phyloP scores from a whole-genome alignment of 1,284 basidiomycete species.

The Wolfiporia cocos region DNA sequence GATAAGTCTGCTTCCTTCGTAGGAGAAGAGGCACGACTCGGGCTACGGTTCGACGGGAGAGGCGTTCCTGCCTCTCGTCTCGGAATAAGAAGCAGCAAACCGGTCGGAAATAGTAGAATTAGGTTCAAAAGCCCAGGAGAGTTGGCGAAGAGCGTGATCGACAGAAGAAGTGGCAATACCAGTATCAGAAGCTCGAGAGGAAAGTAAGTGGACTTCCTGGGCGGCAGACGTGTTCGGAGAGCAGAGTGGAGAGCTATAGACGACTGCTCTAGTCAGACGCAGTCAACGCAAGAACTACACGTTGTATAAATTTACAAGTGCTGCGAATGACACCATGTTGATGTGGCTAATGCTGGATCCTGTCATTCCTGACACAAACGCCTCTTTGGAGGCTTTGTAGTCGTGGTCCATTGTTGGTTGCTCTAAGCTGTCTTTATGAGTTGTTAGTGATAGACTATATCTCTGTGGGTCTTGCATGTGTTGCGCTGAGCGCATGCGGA shows the following conservation, averaged over 20 bases:
- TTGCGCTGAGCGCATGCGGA: too few relatives aligned
- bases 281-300: conserved; percentile 2
- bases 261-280: conserved; percentile 38
- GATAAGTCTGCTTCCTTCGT: conserved; percentile 5
- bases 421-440: too few relatives aligned
- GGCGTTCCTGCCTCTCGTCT: conserved; percentile 38
- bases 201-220: conserved; percentile 33
- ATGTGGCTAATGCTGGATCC: conserved; percentile 76
- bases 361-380: conserved; percentile 76
- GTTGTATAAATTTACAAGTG: conserved; percentile 51
- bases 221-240: conserved; percentile 41
- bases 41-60: conserved; percentile 43
- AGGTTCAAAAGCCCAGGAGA: conserved; percentile 48
- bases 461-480: too few relatives aligned
- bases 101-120: conserved; percentile 40
- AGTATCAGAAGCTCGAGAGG: conserved; percentile 60
- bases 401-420: conserved; percentile 17
- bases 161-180: conserved; percentile 72
- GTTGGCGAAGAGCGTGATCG: conserved; percentile 71
- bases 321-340: conserved; percentile 68
- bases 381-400: conserved; percentile 86
- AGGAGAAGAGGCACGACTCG: conserved; percentile 4
- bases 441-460: too few relatives aligned
- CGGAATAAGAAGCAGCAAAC: conserved; percentile 38
- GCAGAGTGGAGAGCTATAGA: conserved; percentile 68